phyloP scores from a whole-genome alignment of 495 filamentous ascomycete genomes.

The Trichoderma gamsii region DNA sequence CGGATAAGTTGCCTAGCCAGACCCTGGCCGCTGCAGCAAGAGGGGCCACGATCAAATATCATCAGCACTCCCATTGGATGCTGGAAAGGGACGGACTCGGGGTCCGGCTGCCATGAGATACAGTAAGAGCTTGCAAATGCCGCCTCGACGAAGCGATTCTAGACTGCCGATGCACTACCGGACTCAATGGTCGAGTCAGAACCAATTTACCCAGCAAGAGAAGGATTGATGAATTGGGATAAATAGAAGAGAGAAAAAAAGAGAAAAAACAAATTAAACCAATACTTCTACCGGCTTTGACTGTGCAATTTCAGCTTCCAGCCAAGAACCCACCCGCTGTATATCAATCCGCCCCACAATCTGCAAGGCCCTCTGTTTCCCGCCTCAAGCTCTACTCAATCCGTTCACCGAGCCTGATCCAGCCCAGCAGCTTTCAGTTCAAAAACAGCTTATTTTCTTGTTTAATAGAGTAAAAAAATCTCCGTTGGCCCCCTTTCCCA shows the following conservation, averaged over 20 bases:
- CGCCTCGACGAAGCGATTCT: too few relatives aligned
- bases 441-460: background rate
- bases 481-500: background rate
- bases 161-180: background rate
- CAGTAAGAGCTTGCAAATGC: too few relatives aligned
- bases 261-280: background rate
- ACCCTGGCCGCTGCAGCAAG: too few relatives aligned
- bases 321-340: background rate
- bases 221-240: too few relatives aligned
- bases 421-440: background rate
- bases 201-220: too few relatives aligned
- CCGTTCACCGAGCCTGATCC: background rate
- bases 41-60: too few relatives aligned
- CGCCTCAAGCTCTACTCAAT: background rate
- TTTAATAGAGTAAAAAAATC: background rate
- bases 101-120: too few relatives aligned
- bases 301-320: background rate
- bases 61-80: too few relatives aligned
- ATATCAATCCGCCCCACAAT: background rate
- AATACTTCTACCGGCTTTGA: background rate
- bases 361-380: slow-evolving; percentile 7
- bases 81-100: too few relatives aligned
- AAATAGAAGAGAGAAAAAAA: background rate
- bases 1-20: too few relatives aligned
- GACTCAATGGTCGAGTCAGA: too few relatives aligned